Percentiles rank a stretch among this genome's conserved stretches.
Evolutionary conservation across 2,329 filamentous ascomycete genomes (phyloP).

Genomic region (Alternaria sp.): DNA sequence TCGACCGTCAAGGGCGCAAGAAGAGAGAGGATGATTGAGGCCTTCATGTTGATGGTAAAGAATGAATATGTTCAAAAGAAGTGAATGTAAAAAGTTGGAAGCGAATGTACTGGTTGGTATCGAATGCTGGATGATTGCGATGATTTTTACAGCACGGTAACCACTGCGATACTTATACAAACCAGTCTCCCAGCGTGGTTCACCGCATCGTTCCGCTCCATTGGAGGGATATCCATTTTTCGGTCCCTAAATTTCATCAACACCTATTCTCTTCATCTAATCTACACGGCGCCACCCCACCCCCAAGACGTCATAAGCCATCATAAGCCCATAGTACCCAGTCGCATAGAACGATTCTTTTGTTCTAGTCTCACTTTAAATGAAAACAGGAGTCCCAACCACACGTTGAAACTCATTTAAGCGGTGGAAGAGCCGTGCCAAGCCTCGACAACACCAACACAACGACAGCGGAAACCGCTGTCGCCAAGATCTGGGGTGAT

Average conservation of each 20-base stretch:
- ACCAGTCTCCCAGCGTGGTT: neutral
- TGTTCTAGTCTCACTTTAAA: slow-evolving; percentile 11
- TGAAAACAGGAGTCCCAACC: slow-evolving; percentile 16
- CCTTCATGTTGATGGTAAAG: slow-evolving; percentile 36
- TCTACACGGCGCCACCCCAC: neutral
- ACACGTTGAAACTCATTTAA: slow-evolving; percentile 13
- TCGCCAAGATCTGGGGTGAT: slow-evolving; percentile 17
- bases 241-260: neutral
- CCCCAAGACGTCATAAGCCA: neutral
- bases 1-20: slow-evolving; percentile 31
- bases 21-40: slow-evolving; percentile 32
- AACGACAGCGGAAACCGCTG: slow-evolving; percentile 2
- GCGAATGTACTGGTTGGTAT: slow-evolving; percentile 9
- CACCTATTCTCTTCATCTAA: slow-evolving; percentile 13
- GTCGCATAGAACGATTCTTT: neutral
- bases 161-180: slow-evolving; percentile 4
- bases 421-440: slow-evolving; percentile 11
- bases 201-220: slow-evolving; percentile 1
- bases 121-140: slow-evolving; percentile 11
- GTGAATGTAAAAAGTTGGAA: slow-evolving; percentile 10
- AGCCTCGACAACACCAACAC: slow-evolving; percentile 3
- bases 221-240: slow-evolving; percentile 1
- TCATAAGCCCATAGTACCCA: slow-evolving; percentile 1
- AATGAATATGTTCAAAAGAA: slow-evolving; percentile 15
- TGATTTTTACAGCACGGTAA: neutral